Conservation (phyloP, 768 basidiomycete species). For the Gymnopilus junonius region DNA sequence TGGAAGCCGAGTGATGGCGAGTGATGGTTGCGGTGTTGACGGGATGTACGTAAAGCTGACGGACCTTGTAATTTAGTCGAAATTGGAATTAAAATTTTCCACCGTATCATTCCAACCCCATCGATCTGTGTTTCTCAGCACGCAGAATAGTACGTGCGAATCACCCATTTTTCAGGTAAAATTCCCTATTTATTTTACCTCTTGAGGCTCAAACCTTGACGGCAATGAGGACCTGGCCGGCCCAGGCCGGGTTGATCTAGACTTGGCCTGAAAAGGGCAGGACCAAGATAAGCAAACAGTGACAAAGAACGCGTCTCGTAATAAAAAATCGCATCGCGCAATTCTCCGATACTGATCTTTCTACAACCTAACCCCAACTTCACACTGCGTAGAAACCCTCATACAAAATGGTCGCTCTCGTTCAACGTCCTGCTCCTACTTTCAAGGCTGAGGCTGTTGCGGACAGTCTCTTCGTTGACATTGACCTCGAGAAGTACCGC, state of each 20-base stretch:
- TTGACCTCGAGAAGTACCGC: conserved; percentile 72
- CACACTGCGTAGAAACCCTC: not conserved
- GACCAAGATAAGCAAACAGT: conserved; percentile 22
- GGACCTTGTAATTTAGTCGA: not conserved
- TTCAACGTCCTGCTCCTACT: conserved; percentile 87
- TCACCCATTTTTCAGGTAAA: too few relatives aligned
- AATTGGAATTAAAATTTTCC: not conserved
- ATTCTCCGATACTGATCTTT: conserved; percentile 11
- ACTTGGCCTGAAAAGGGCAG: conserved; percentile 1
- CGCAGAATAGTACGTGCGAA: too few relatives aligned
- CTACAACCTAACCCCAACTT: conserved; percentile 3
- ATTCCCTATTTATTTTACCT: too few relatives aligned
- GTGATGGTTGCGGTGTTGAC: not conserved
- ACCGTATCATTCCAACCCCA: too few relatives aligned
- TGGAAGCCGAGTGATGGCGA: too few relatives aligned
- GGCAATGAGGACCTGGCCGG: not conserved
- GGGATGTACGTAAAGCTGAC: not conserved
- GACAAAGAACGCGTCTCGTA: conserved; percentile 30
- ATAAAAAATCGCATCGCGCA: conserved; percentile 15
- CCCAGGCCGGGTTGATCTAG: not conserved
- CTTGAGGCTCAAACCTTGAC: not conserved
- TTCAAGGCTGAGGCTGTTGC: conserved; percentile 78
- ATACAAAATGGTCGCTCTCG: conserved; percentile 54
- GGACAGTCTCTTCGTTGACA: conserved; percentile 77
- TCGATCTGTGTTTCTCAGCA: too few relatives aligned